Conservation (phyloP, 441 rosid species). For the Adansonia gregorii region DNA sequence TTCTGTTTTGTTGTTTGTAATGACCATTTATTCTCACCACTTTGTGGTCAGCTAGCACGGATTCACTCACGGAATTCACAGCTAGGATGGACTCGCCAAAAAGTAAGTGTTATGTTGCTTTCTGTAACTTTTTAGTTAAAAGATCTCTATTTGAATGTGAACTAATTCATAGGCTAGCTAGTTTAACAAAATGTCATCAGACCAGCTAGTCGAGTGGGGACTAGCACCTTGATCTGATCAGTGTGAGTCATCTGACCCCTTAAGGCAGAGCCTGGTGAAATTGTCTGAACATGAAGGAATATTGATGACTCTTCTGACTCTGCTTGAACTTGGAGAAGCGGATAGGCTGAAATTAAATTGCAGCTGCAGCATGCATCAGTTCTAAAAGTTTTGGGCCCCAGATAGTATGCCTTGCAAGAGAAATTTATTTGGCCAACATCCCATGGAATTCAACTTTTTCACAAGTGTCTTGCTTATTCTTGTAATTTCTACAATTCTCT, state of each 20-base stretch:
- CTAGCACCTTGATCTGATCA: conserved; percentile 31
- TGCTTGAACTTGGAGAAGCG: conserved; percentile 26
- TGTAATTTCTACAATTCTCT: neutral
- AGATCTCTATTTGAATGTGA: conserved; percentile 25
- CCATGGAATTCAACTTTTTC: neutral
- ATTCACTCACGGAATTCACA: conserved; percentile 53
- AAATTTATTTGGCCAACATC: conserved; percentile 9
- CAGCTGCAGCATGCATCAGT: conserved; percentile 2
- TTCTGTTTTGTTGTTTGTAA: neutral
- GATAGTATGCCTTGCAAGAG: neutral
- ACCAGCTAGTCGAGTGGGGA: conserved; percentile 31
- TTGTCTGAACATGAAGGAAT: conserved; percentile 27
- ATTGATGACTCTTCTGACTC: conserved; percentile 23
- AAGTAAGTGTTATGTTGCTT: conserved; percentile 44
- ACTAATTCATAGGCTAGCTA: conserved; percentile 32
- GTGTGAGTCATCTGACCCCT: conserved; percentile 26
- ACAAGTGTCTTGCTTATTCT: neutral
- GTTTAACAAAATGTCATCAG: conserved; percentile 28
- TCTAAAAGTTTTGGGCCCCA: conserved; percentile 11
- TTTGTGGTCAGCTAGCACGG: conserved; percentile 48
- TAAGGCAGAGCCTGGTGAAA: conserved; percentile 29
- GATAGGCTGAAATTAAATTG: conserved; percentile 22
- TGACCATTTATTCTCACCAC: conserved; percentile 15
- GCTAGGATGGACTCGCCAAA: conserved; percentile 73
- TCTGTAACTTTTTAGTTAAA: neutral